Evolutionary conservation across 1,139 yeast species (phyloP).

Genomic region (Hansenula lynferdii): DNA sequence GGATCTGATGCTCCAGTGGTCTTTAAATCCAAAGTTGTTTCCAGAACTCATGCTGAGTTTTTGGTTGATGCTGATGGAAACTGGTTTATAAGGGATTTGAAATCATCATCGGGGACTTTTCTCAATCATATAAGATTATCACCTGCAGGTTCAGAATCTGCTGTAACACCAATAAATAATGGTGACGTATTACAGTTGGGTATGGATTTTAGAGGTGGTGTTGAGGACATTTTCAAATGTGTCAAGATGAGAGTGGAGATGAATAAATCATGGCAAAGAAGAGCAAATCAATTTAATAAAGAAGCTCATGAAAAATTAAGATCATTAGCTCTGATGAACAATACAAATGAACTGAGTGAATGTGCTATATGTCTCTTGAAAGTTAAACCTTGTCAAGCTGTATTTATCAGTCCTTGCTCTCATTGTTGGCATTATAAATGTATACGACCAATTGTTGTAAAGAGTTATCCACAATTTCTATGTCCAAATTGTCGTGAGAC

Average conservation of each 20-base stretch:
- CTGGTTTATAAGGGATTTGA: constrained; percentile 85
- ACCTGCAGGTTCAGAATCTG: constrained; percentile 72
- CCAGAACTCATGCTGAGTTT: constrained; percentile 84
- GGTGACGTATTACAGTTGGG: constrained; percentile 92
- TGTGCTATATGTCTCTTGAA: constrained; percentile 88
- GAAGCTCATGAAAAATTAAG: constrained; percentile 70
- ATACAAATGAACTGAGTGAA: constrained; percentile 47
- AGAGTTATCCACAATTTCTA: constrained; percentile 86
- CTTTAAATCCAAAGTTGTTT: constrained; percentile 89
- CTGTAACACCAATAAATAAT: constrained; percentile 61
- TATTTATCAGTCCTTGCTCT: constrained; percentile 91
- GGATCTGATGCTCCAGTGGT: constrained; percentile 78
- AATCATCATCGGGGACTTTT: constrained; percentile 91
- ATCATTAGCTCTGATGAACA: constrained; percentile 36
- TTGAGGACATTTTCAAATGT: constrained; percentile 90
- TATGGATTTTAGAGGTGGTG: constrained; percentile 93
- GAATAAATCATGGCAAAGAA: constrained; percentile 85
- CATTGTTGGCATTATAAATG: constrained; percentile 98
- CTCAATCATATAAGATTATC: constrained; percentile 82
- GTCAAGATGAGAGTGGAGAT: constrained; percentile 89
- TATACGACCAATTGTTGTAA: constrained; percentile 78
- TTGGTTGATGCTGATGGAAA: constrained; percentile 68
- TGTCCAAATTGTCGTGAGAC: constrained; percentile 95
- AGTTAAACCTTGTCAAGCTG: constrained; percentile 85
- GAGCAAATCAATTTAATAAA: constrained; percentile 73